phyloP scores from a whole-genome alignment of 306 rosid genomes.

The Acacia crassicarpa region DNA sequence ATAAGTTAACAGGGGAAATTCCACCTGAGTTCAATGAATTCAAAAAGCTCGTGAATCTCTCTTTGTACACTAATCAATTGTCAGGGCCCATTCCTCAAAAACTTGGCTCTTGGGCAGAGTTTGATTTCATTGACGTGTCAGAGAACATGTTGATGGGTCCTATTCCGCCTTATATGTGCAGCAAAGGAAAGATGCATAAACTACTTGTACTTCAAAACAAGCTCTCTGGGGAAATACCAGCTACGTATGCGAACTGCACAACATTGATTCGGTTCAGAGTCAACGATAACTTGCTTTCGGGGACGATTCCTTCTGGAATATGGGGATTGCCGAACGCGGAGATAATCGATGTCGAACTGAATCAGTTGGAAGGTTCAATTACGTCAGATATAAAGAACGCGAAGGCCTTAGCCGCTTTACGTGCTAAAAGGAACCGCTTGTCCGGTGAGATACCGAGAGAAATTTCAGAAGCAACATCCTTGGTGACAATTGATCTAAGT shows the following conservation, averaged over 20 bases:
- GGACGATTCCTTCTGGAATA: slow-evolving; percentile 58
- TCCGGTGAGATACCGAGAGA: slow-evolving; percentile 64
- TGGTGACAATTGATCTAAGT: slow-evolving; percentile 52
- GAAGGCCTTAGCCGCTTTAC: slow-evolving; percentile 42
- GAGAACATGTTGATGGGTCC: slow-evolving; percentile 71
- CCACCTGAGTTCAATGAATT: slow-evolving; percentile 80
- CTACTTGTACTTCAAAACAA: slow-evolving; percentile 73
- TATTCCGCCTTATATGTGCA: slow-evolving; percentile 88
- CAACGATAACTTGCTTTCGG: slow-evolving; percentile 67
- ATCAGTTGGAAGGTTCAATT: slow-evolving; percentile 63
- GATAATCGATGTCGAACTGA: slow-evolving; percentile 63
- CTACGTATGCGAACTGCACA: slow-evolving; percentile 51
- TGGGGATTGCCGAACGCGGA: slow-evolving; percentile 74
- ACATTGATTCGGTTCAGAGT: slow-evolving; percentile 65
- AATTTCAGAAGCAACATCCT: slow-evolving; percentile 53
- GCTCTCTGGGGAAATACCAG: slow-evolving; percentile 78
- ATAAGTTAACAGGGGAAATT: slow-evolving; percentile 56
- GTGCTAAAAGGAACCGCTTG: slow-evolving; percentile 50
- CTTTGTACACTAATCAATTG: slow-evolving; percentile 63
- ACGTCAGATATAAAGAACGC: slow-evolving; percentile 60
- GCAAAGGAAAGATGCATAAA: slow-evolving; percentile 51
- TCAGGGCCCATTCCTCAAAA: slow-evolving; percentile 73
- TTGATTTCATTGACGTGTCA: slow-evolving; percentile 69
- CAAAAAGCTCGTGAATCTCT: slow-evolving; percentile 49
- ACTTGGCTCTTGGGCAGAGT: slow-evolving; percentile 72